Conservation (phyloP, 331 rosid species). For the Acacia concinna region DNA sequence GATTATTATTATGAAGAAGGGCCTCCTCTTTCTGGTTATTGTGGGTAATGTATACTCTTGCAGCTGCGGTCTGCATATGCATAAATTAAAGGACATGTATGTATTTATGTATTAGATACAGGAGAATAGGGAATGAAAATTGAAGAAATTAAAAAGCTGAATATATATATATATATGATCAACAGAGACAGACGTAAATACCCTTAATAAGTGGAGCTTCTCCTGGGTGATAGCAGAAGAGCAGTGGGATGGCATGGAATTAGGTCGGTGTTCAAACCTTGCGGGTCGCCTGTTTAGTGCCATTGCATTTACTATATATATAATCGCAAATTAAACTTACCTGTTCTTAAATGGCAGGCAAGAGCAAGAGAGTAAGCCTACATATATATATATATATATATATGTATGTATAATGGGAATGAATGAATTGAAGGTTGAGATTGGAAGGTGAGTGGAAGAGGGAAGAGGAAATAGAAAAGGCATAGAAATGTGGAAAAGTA, state of each 20-base stretch:
- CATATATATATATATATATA: too few species aligned
- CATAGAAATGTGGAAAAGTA: too few species aligned
- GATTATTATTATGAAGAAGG: neutral
- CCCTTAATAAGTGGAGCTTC: conserved; percentile 9
- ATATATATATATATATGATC: too few species aligned
- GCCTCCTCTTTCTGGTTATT: neutral
- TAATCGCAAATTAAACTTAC: neutral
- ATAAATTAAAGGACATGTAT: neutral
- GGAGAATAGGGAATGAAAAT: neutral
- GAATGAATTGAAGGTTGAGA: neutral
- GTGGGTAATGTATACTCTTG: conserved; percentile 21
- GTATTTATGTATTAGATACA: too few species aligned
- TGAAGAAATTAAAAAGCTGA: too few species aligned
- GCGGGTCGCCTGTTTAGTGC: conserved; percentile 31
- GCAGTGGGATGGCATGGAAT: neutral
- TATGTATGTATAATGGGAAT: too few species aligned
- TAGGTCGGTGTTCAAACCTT: conserved; percentile 21
- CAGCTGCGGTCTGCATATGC: conserved; percentile 27
- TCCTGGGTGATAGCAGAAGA: neutral
- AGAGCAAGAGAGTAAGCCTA: too few species aligned
- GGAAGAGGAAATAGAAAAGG: neutral
- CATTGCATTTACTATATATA: neutral
- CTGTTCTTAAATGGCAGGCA: neutral
- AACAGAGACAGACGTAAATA: too few species aligned
- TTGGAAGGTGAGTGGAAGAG: neutral